phyloP scores from a whole-genome alignment of 805 yeast species.

The Saturnispora diversa region DNA sequence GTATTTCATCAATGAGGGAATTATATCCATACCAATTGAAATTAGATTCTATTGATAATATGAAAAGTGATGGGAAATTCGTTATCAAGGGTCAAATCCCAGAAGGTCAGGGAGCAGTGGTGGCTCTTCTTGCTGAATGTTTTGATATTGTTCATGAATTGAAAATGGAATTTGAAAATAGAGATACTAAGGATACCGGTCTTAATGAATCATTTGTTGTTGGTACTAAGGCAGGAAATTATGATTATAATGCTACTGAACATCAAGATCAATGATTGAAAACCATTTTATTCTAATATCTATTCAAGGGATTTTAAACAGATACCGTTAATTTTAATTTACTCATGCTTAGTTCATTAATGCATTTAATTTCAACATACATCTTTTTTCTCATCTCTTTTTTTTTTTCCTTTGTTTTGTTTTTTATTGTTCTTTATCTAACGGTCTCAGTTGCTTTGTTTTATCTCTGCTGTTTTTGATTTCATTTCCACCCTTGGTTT shows the following conservation, averaged over 20 bases:
- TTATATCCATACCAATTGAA: conserved; percentile 94
- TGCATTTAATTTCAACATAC: no score
- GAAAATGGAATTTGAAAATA: conserved; percentile 73
- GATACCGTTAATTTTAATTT: no score
- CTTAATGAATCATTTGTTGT: conserved; percentile 27
- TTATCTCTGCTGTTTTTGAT: no score
- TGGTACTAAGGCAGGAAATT: conserved; percentile 30
- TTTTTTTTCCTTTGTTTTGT: no score
- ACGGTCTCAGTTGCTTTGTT: no score
- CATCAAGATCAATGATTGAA: conserved; percentile 23
- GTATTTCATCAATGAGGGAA: conserved; percentile 79
- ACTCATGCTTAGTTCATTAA: no score
- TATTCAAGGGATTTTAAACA: neutral
- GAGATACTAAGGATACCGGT: conserved; percentile 31
- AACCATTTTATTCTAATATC: no score
- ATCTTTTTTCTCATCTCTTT: no score
- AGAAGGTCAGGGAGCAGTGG: conserved; percentile 96
- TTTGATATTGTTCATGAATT: conserved; percentile 89
- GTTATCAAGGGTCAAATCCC: conserved; percentile 84
- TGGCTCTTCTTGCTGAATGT: conserved; percentile 85
- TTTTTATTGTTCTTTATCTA: no score
- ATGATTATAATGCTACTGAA: conserved; percentile 31
- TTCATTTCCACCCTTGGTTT: no score
- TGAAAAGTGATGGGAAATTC: conserved; percentile 87
- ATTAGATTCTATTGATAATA: conserved; percentile 78